Conservation (phyloP, 1,139 yeast species). For the Kodamaea plutei region DNA sequence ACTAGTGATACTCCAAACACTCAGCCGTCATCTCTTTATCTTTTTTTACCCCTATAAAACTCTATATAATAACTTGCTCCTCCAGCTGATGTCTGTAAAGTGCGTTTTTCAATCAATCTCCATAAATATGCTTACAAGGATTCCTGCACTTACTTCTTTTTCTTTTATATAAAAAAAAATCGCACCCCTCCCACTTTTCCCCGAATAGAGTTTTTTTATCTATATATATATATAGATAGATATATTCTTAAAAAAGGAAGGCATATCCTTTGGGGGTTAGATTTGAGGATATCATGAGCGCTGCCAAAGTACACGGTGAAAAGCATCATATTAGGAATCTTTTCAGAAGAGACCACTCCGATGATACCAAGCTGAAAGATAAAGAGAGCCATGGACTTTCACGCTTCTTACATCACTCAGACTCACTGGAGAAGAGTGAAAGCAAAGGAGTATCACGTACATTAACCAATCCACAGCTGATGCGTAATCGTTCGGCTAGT, state of each 20-base stretch:
- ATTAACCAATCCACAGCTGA: background rate
- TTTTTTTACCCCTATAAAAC: too few relatives aligned
- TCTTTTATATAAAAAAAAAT: background rate
- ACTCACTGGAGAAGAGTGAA: background rate
- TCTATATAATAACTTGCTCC: too few relatives aligned
- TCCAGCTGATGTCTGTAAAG: too few relatives aligned
- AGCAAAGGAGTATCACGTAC: background rate
- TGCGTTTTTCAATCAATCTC: too few relatives aligned
- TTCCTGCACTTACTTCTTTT: background rate
- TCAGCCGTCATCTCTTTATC: too few relatives aligned
- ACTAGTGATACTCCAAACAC: too few relatives aligned
- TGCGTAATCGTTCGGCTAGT: background rate
- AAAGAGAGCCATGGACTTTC: slow-evolving; percentile 21
- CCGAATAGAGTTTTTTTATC: too few relatives aligned
- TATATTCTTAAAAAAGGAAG: too few relatives aligned
- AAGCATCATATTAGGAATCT: slow-evolving; percentile 18
- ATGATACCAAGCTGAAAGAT: slow-evolving; percentile 5
- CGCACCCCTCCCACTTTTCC: slow-evolving; percentile 1
- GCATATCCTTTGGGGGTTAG: too few relatives aligned
- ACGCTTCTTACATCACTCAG: slow-evolving; percentile 18
- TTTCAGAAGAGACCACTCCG: slow-evolving; percentile 16
- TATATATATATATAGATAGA: too few relatives aligned
- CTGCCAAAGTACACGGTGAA: slow-evolving; percentile 11
- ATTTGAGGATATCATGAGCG: too few relatives aligned
- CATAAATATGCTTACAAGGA: too few relatives aligned